These are phyloP conservation scores for Marvania coccoides DNA, from an alignment of 139 green algal genomes.

Conservation along the genomic window DNA sequence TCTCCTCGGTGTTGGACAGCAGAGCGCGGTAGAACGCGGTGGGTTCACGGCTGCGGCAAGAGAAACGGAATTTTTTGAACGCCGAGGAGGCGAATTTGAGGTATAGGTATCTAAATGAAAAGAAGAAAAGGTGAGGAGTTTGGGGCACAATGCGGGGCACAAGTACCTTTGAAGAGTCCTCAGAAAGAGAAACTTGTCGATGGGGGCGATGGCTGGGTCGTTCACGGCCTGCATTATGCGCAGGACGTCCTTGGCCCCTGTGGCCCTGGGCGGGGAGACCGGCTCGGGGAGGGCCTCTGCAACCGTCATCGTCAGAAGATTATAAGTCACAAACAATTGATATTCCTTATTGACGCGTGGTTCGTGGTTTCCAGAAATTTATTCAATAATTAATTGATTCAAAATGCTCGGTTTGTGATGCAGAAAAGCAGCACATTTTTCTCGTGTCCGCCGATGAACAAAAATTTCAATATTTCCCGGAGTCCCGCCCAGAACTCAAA, in stretches of 20 bases:
- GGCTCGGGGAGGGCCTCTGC: no score
- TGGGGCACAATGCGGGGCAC: no score
- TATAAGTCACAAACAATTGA: neutral
- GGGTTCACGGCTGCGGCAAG: constrained; percentile 13
- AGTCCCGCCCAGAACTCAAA: no score
- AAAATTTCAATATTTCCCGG: no score
- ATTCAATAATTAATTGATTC: no score
- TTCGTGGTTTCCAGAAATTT: no score
- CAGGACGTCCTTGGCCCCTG: neutral
- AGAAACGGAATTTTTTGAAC: neutral
- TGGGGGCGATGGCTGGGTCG: neutral
- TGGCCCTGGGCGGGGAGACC: no score
- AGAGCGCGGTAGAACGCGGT: constrained; percentile 57
- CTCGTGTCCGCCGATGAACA: no score
- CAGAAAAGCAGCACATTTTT: no score
- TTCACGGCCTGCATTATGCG: neutral
- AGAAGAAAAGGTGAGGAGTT: neutral
- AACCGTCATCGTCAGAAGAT: neutral
- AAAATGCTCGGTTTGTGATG: no score
- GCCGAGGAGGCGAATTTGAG: neutral
- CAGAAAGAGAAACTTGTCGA: constrained; percentile 52
- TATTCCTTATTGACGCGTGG: no score
- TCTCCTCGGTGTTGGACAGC: constrained; percentile 53
- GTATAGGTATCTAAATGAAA: neutral
- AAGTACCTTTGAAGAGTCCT: constrained; percentile 26